Evolutionary conservation across 2,329 filamentous ascomycete species (phyloP), one percentile per base, ranked within the genome.

Genomic region (Cladophialophora chaetospira): DNA sequence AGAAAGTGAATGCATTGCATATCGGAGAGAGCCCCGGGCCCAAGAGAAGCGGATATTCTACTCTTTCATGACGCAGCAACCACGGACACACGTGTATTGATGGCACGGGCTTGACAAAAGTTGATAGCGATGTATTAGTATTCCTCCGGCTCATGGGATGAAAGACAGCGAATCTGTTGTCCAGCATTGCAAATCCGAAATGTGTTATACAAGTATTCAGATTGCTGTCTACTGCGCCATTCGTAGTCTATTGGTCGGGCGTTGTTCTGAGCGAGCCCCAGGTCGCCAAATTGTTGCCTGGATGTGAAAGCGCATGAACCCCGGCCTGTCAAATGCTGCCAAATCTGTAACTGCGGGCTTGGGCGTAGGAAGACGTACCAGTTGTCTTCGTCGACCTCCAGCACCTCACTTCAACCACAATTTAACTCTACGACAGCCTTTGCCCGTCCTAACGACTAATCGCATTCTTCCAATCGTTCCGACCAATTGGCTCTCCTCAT

Each of bases 1-100:
- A 70, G 67, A 55, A 67, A 65, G 48, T 70, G 64, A 65, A 47
- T 4, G 11, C 4, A 17, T 29, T 21, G 17, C 26, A 19, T 23
- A 44, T 2, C 23, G 33, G 26, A 11, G 25, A 44, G 29, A 31
- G 10, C 15, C 23, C 19, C n/a, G 52, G 23, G 28, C 15, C 8
- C n/a, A 9, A 17, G 33, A 43, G 25, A 50, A 53, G 54, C 29
- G 43, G 44, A 43, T 21, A 38, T 42, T 60, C 58, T 38, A 42
- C 53, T 57, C 58, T 33, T 54, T 52, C 40, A 48, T 19, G 38
- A 50, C 28, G 43, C 58, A 54, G 58, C 53, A 48, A 44, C 28
- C 43, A 53, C 49, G 33, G n/a, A 21, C 45, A 43, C 51, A 29
- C 40, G 40, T 57, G 53, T 60, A 54, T 47, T 48, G 54, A 31